Conservation (phyloP, 441 rosid genomes). For the Metrosideros polymorpha region DNA sequence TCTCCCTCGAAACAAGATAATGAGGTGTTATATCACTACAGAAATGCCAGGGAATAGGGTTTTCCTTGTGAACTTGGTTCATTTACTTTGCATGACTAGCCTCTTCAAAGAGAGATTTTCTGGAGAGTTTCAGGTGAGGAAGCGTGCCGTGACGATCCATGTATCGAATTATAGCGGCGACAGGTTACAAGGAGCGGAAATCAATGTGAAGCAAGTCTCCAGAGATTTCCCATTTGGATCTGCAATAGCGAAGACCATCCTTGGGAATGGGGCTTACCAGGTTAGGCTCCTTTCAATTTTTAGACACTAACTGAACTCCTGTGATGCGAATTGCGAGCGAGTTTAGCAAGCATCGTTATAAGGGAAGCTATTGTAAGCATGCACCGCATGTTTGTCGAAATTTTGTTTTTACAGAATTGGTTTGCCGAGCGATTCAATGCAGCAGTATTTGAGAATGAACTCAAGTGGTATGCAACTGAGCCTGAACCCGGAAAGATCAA, state of each 20-base stretch:
- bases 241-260: conserved; percentile 60
- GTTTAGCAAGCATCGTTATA: not conserved
- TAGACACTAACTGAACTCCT: not conserved
- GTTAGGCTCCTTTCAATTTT: conserved; percentile 8
- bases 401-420: conserved; percentile 42
- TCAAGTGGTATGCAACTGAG: conserved; percentile 86
- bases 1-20: not conserved
- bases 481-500: conserved; percentile 48
- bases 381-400: not conserved
- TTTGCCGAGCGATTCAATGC: conserved; percentile 70
- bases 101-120: not conserved
- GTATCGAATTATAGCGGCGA: conserved; percentile 46
- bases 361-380: not conserved
- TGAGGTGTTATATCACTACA: not conserved
- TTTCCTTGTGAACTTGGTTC: not conserved
- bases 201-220: conserved; percentile 44
- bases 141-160: conserved; percentile 57
- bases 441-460: conserved; percentile 81
- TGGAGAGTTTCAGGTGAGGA: conserved; percentile 39
- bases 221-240: conserved; percentile 81
- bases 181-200: conserved; percentile 37
- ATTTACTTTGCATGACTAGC: not conserved
- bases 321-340: not conserved
- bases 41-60: not conserved
- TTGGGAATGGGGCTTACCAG: conserved; percentile 61